Percentiles rank a stretch among this genome's conserved stretches.
Evolutionary conservation across 2,329 filamentous ascomycete genomes (phyloP).

Genomic region (Fusarium tjaetaba): DNA sequence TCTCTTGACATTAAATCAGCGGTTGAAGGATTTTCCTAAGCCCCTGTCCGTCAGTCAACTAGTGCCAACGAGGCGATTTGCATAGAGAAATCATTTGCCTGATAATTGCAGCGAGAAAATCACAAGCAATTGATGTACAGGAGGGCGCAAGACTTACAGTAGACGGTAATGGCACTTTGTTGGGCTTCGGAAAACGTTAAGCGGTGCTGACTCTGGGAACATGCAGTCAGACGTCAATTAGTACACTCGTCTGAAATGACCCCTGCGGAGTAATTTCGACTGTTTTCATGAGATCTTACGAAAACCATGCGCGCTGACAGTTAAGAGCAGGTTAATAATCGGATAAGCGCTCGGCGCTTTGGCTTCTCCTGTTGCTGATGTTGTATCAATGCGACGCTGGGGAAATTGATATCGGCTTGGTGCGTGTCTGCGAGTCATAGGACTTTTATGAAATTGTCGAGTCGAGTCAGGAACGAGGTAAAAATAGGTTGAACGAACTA

Average conservation of each 20-base stretch:
- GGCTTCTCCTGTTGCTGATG: background rate
- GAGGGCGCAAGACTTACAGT: background rate
- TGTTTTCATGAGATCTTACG: background rate
- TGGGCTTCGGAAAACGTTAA: background rate
- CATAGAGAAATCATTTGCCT: background rate
- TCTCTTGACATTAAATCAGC: background rate
- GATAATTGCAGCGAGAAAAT: too few relatives aligned
- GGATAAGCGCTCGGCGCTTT: background rate
- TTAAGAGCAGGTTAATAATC: background rate
- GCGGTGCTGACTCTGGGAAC: background rate
- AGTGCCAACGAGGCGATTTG: background rate
- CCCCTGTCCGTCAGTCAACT: background rate
- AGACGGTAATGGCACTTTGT: background rate
- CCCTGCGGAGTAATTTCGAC: background rate
- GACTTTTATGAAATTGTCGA: too few relatives aligned
- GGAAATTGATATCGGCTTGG: background rate
- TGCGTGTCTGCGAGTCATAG: accelerated
- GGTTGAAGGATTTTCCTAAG: background rate
- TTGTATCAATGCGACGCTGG: background rate
- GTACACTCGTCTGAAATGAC: background rate
- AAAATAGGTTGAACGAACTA: background rate
- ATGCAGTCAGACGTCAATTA: background rate
- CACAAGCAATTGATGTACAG: too few relatives aligned
- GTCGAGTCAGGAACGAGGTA: background rate
- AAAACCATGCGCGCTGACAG: accelerated